Evolutionary conservation across 129 eudicot genomes (phyloP), one percentile per base, ranked within the genome.

Genomic region (Calendula officinalis): DNA sequence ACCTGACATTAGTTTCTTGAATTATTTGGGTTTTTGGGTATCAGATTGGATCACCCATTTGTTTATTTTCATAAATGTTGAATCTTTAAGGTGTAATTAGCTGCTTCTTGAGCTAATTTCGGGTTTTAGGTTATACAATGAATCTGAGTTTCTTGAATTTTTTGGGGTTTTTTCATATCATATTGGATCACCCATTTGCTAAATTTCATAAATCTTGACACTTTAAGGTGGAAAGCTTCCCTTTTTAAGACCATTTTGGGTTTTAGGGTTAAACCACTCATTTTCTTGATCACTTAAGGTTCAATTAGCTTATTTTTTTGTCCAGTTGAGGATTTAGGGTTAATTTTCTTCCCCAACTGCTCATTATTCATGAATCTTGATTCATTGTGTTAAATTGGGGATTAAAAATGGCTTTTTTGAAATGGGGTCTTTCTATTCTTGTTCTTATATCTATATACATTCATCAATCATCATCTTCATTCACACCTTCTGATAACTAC

Each of bases 401-500:
- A 14, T 33, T 74, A 44, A 50, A 34, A 42, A 79, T 71, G 83
- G 13, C 64, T 51, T 33, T 41, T 53, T 72, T 77, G 72, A 80
- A 59, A 41, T 68, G 73, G 75, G 76, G 61, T 27, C 64, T 72
- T 57, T 55, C 61, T 57, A 68, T 81, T 76, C 56, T 85, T 67
- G 38, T 89, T 60, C 56, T 76, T 69, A 6, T 77, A 6, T 70
- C 77, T 53, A 76, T 62, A 47, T 66, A 74, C 16, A 22, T 76
- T 56, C 64, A 64, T 61, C 59, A 41, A 45, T 64, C 59, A 41
- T 88, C 89, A 9, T 69, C 69, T 56, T 61, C 76, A 33, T 94
- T 77, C 65, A 67, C 76, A 70, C 97, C 99, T 65, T 61, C 75
- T 71, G 95, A 88, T 85, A 79, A 63, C 51, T 89, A 88, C 82